Percentiles rank a stretch among this genome's conserved stretches.
phyloP scores from a whole-genome alignment of 2,329 filamentous ascomycete genomes.

The Cordyceps cicadae region DNA sequence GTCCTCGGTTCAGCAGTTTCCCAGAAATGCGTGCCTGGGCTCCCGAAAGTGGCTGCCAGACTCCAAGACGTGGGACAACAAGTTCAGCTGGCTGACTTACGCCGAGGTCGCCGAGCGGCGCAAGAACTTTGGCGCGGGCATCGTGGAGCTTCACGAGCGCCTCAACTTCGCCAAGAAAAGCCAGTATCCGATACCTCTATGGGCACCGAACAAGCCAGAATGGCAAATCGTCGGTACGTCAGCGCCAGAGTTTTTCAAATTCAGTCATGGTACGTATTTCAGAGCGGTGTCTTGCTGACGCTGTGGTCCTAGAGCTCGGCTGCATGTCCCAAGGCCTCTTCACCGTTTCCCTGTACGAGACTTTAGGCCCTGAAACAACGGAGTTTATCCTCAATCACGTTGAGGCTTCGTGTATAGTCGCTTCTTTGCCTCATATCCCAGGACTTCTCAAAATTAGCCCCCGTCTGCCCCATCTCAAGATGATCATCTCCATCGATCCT shows the following conservation, averaged over 20 bases:
- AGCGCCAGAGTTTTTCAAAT: no score
- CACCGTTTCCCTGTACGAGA: constrained; percentile 93
- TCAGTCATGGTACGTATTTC: no score
- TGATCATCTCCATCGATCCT: constrained; percentile 80
- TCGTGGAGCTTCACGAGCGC: constrained; percentile 66
- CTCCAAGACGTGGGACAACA: constrained; percentile 59
- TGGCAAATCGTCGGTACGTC: constrained; percentile 66
- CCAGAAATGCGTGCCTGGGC: constrained; percentile 63
- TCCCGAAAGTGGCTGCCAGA: constrained; percentile 63
- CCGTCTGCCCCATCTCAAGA: constrained; percentile 70
- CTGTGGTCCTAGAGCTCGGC: constrained; percentile 57
- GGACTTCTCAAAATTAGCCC: constrained; percentile 70
- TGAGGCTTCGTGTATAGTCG: constrained; percentile 63
- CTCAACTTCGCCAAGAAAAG: constrained; percentile 50
- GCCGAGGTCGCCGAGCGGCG: constrained; percentile 62
- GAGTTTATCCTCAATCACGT: constrained; percentile 96
- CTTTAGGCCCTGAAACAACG: constrained; percentile 79
- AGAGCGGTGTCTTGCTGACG: neutral
- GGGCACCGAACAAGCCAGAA: constrained; percentile 81
- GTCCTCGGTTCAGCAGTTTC: constrained; percentile 46
- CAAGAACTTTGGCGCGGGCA: constrained; percentile 68
- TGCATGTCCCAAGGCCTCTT: constrained; percentile 81
- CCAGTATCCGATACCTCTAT: constrained; percentile 70
- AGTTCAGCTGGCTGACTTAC: constrained; percentile 73
- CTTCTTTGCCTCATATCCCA: constrained; percentile 73